Evolutionary conservation across 305 asterid species (phyloP).

Genomic region (Ajuga reptans): DNA sequence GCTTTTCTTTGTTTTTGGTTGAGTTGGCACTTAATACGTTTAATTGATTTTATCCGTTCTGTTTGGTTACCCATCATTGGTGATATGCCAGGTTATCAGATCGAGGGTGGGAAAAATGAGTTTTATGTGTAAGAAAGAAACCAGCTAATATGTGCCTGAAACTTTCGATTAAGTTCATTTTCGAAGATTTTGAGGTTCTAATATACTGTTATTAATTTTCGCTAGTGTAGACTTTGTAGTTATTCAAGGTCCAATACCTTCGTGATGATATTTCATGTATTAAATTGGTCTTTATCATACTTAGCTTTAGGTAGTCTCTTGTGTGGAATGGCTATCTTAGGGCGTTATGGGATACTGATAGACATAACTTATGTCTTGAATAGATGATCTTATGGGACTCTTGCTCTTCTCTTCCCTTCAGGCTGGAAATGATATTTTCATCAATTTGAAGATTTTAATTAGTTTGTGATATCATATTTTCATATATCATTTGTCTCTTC

Average conservation of each 20-base stretch:
- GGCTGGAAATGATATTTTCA: background rate
- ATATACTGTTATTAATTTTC: too few species aligned
- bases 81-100: background rate
- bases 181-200: background rate
- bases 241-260: too few species aligned
- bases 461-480: background rate
- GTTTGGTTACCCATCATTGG: background rate
- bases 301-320: constrained; percentile 8
- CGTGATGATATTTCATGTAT: background rate
- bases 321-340: background rate
- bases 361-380: background rate
- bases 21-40: background rate
- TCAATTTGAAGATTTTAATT: background rate
- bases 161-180: background rate
- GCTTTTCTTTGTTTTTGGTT: background rate
- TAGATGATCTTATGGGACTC: background rate
- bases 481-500: background rate
- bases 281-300: background rate
- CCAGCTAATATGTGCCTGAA: background rate
- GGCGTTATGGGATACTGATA: background rate
- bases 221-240: too few species aligned
- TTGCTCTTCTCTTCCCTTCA: background rate
- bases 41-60: background rate
- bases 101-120: background rate
- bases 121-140: background rate